Evolutionary conservation across 345 rosid species (phyloP).

Genomic region (Eucalyptus pumila): DNA sequence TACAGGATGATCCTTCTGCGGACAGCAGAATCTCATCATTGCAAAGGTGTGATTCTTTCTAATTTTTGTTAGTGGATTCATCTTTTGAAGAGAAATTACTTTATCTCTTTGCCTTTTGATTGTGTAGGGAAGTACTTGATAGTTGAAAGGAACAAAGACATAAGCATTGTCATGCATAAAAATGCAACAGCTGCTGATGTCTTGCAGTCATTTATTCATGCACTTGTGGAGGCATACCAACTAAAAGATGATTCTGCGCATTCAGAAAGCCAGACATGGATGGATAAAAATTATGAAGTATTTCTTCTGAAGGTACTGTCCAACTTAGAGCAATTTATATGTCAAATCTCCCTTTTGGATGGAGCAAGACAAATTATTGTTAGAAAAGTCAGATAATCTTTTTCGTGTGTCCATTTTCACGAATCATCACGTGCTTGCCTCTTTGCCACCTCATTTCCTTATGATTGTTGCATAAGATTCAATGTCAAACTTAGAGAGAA

Average conservation of each 20-base stretch:
- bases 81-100: neutral
- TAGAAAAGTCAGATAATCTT: neutral
- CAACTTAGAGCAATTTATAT: neutral
- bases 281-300: slow-evolving; percentile 47
- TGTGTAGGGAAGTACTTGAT: slow-evolving; percentile 54
- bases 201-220: slow-evolving; percentile 68
- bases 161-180: slow-evolving; percentile 49
- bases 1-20: slow-evolving; percentile 34
- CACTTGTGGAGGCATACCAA: slow-evolving; percentile 37
- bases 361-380: neutral
- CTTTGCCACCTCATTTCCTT: neutral
- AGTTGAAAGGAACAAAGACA: slow-evolving; percentile 31
- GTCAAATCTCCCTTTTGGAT: neutral
- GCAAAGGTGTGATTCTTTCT: slow-evolving; percentile 25
- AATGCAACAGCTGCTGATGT: slow-evolving; percentile 46
- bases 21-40: slow-evolving; percentile 18
- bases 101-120: neutral
- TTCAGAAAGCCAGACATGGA: slow-evolving; percentile 63
- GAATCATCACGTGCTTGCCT: neutral
- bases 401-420: neutral
- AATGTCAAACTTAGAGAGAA: neutral
- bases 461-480: neutral
- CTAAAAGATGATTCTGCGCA: slow-evolving; percentile 2
- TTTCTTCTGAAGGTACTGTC: slow-evolving; percentile 54
- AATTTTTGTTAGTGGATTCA: neutral